Base-by-base conservation (phyloP, 345 rosid species). In the Ceriops zippeliana region DNA sequence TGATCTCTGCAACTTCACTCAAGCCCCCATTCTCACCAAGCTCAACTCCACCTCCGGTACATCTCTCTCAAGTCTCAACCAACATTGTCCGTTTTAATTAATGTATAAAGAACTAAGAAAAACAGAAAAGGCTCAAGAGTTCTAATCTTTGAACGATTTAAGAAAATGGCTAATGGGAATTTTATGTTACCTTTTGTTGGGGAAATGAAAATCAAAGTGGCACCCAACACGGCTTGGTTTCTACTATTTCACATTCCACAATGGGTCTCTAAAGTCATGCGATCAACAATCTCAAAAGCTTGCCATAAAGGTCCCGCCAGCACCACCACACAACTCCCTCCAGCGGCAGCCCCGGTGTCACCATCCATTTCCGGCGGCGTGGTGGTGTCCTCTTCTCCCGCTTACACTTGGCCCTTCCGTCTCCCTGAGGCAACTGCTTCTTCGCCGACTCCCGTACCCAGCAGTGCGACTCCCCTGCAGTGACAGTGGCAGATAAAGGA, bases 161-260 rank as follows among this genome's bases (percentile, higher is more conserved):
- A 35, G 38, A 35, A 35, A 35, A 35, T 35, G 10, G 38, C 38
- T 35, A 35, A 35, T 35, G 10, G 38, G 38, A 35, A 35, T 35
- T 35, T 35, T 35, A 35, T 35, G 38, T 35, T 35, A 35, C 38
- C 38, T 8, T 63, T 74, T 42, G 64, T 27, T 67, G 15, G 21
- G 24, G 24, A 52, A 52, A 52, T 52, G 57, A 71, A 71, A 7
- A 64, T 35, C 38, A 35, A 7, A 35, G 99, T 95, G 99, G 99
- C 79, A 89, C 58, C 90, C 96, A 57, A 87, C 99, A 47, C 89
- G 97, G 51, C 79, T 83, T 77, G 97, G 97, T 30, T 84, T 81
- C 63, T 95, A 76, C 91, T 95, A 88, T 89, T 91, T 95, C 73
- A 52, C 85, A 51, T 91, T 91, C 89, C 79, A 81, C 85, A 89